These are phyloP conservation scores for Elsinoe perseae DNA, from an alignment of 2,329 filamentous ascomycete genomes.

Conservation along the genomic window DNA sequence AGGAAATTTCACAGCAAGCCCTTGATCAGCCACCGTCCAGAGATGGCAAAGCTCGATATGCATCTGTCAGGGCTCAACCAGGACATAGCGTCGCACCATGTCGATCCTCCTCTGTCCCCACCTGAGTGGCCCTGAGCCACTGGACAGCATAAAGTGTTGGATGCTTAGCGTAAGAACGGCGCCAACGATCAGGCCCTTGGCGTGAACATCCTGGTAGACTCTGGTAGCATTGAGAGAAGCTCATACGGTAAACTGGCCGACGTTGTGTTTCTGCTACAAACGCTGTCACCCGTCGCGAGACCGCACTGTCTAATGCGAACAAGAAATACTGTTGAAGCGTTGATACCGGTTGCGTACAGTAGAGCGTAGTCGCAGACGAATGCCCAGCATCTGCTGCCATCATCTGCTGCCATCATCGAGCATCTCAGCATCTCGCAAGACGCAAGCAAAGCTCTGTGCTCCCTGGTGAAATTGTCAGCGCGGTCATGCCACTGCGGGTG, in stretches of 20 bases:
- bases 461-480: conserved; percentile 4
- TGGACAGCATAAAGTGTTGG: not conserved
- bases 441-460: not conserved
- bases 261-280: not conserved
- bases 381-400: not conserved
- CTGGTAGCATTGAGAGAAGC: not conserved
- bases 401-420: not conserved
- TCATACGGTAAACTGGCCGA: not conserved
- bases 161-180: conserved; percentile 1
- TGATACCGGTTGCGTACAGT: not conserved
- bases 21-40: not conserved
- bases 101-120: conserved; percentile 6
- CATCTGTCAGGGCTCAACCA: conserved; percentile 12
- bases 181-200: not conserved
- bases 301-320: not conserved
- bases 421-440: not conserved
- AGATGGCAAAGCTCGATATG: not conserved
- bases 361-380: not conserved
- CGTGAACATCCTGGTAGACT: conserved; percentile 2
- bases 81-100: conserved; percentile 5
- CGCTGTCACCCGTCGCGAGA: not conserved
- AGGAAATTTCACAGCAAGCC: not conserved
- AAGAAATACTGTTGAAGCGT: conserved; percentile 4
- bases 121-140: not conserved
- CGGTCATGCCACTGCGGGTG: conserved; percentile 5